phyloP scores from a whole-genome alignment of 495 filamentous ascomycete genomes.

The Neurospora sp. region DNA sequence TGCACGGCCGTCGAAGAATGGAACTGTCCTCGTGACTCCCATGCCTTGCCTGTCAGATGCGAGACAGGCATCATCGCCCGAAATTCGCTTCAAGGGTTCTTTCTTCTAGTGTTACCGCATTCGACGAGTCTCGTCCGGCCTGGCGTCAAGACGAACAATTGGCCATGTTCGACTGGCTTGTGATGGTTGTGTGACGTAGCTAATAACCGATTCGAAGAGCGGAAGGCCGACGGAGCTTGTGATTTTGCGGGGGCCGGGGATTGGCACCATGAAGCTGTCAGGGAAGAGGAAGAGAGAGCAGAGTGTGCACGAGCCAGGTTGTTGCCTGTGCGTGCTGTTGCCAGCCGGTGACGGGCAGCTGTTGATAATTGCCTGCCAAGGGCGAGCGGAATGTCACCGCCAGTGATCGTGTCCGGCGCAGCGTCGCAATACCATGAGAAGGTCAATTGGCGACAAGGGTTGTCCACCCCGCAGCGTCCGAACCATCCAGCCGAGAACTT shows the following conservation, averaged over 20 bases:
- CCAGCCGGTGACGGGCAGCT: background rate
- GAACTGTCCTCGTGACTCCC: background rate
- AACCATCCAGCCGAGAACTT: background rate
- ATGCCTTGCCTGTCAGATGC: background rate
- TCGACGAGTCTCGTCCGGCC: background rate
- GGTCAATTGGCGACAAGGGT: background rate
- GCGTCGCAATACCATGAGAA: background rate
- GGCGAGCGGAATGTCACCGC: background rate
- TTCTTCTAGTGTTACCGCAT: background rate
- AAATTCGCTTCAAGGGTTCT: background rate
- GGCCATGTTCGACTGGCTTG: slow-evolving; percentile 13
- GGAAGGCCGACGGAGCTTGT: slow-evolving; percentile 35
- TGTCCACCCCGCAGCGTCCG: background rate
- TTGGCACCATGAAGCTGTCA: background rate
- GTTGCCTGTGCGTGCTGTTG: background rate
- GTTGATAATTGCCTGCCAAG: background rate
- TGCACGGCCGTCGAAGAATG: background rate
- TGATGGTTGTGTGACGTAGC: slow-evolving; percentile 23
- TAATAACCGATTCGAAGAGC: slow-evolving; percentile 30
- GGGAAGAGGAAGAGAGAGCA: background rate
- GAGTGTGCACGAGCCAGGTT: background rate
- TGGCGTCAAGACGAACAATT: background rate
- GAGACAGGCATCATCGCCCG: background rate
- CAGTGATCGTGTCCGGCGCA: background rate
- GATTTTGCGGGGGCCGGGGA: slow-evolving; percentile 37